Evolutionary conservation across 2,329 filamentous ascomycete genomes (phyloP).

Genomic region (Fusarium pseudoanthophilum): DNA sequence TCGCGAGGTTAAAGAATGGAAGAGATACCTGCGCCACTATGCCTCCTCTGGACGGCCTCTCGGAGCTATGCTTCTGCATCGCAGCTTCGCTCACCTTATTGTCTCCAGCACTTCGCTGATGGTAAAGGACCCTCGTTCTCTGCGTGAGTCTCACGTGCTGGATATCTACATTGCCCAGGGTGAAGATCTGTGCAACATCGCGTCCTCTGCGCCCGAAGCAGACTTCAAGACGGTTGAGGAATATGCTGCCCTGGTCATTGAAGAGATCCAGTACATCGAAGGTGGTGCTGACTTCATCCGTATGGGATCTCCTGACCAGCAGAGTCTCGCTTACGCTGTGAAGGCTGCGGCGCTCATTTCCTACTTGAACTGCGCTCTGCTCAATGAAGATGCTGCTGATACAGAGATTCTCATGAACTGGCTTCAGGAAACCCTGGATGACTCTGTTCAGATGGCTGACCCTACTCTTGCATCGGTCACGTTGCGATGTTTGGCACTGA

Average conservation of each 20-base stretch:
- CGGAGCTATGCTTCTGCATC: slow-evolving; percentile 90
- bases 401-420: slow-evolving; percentile 81
- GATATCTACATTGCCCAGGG: slow-evolving; percentile 75
- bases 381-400: slow-evolving; percentile 85
- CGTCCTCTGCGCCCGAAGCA: slow-evolving; percentile 54
- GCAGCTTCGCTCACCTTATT: slow-evolving; percentile 87
- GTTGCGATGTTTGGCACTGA: slow-evolving; percentile 82
- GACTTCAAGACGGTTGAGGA: slow-evolving; percentile 68
- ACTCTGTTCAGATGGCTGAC: slow-evolving; percentile 85
- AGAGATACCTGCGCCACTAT: slow-evolving; percentile 85
- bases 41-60: slow-evolving; percentile 81
- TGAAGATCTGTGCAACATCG: slow-evolving; percentile 54
- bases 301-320: slow-evolving; percentile 86
- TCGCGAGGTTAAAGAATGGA: slow-evolving; percentile 82
- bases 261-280: slow-evolving; percentile 88
- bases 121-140: slow-evolving; percentile 68
- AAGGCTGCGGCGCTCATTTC: slow-evolving; percentile 85
- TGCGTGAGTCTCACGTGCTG: slow-evolving; percentile 73
- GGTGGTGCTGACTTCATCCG: slow-evolving; percentile 87
- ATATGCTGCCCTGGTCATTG: slow-evolving; percentile 77
- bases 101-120: slow-evolving; percentile 81
- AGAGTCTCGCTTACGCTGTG: slow-evolving; percentile 84
- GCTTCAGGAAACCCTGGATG: slow-evolving; percentile 84
- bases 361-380: slow-evolving; percentile 84
- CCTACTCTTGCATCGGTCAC: slow-evolving; percentile 79